A percentile compares a stretch with the other conserved stretches of the same genome.
phyloP scores from a whole-genome alignment of 768 basidiomycete species.

The Termitomyces heimii region DNA sequence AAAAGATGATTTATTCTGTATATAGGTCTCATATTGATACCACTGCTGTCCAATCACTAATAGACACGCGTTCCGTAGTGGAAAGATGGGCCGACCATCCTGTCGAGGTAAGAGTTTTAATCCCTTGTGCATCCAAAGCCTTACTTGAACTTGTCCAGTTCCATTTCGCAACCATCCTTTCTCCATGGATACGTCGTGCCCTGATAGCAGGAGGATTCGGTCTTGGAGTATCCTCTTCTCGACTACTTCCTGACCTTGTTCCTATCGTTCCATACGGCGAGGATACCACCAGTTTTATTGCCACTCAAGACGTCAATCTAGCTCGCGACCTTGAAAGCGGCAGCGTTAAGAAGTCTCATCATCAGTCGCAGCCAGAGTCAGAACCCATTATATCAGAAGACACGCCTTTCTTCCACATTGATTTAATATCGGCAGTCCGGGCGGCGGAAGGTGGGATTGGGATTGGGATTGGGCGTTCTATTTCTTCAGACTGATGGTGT shows the following conservation, averaged over 20 bases:
- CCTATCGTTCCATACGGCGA: conserved; percentile 66
- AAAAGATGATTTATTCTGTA: background rate
- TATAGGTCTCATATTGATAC: conserved; percentile 82
- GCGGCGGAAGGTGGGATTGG: conserved; percentile 54
- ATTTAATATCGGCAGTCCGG: conserved; percentile 64
- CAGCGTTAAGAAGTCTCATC: conserved; percentile 26
- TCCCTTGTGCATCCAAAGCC: background rate
- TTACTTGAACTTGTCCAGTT: conserved; percentile 43
- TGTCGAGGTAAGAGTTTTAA: conserved; percentile 48
- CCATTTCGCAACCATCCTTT: conserved; percentile 90
- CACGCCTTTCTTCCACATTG: conserved; percentile 91
- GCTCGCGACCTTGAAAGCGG: conserved; percentile 27
- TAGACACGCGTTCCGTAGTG: conserved; percentile 84
- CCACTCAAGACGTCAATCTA: conserved; percentile 19
- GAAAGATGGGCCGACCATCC: conserved; percentile 80
- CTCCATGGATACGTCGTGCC: conserved; percentile 91
- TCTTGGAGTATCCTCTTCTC: conserved; percentile 41
- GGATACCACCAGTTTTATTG: conserved; percentile 21
- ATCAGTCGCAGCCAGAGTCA: conserved; percentile 16
- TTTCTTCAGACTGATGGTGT: background rate
- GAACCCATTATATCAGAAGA: conserved; percentile 40
- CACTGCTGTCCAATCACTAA: conserved; percentile 85
- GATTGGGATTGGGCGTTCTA: conserved; percentile 23
- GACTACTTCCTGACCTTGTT: conserved; percentile 58
- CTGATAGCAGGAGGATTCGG: conserved; percentile 91